Conservation (phyloP, 2,329 filamentous ascomycete species). For the Periconia sp. region DNA sequence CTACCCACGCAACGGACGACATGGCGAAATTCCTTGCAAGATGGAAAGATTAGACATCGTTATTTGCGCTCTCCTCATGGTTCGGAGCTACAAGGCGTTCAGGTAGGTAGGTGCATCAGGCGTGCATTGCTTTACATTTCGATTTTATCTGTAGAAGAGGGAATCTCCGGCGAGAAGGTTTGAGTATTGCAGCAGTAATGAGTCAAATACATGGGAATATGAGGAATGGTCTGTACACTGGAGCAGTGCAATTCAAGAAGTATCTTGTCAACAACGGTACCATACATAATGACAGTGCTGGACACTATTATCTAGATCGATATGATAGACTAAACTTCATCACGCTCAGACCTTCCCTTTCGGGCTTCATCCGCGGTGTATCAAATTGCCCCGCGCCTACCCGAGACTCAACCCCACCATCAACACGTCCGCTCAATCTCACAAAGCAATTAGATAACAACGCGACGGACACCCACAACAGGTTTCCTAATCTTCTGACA, state of each 20-base stretch:
- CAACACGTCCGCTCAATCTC: slow-evolving; percentile 1
- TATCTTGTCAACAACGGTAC: neutral
- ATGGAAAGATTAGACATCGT: slow-evolving; percentile 56
- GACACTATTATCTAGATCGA: neutral
- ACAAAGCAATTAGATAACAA: neutral
- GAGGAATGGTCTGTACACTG: neutral
- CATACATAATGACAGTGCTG: neutral
- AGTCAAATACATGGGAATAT: neutral
- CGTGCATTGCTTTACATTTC: neutral
- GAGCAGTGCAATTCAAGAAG: too few species aligned
- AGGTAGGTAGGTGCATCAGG: neutral
- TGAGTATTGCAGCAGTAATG: neutral
- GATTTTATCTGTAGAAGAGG: neutral
- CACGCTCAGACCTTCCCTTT: slow-evolving; percentile 1
- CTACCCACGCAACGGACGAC: slow-evolving; percentile 52
- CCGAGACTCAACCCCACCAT: slow-evolving; percentile 30
- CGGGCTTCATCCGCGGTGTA: slow-evolving; percentile 5
- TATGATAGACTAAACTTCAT: neutral
- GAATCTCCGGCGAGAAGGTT: neutral
- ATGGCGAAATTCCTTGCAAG: slow-evolving; percentile 61
- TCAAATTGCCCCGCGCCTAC: slow-evolving; percentile 19
- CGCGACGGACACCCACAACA: neutral
- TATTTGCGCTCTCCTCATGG: neutral
- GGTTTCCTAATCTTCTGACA: neutral
- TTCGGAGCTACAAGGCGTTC: neutral